Conservation (phyloP, 768 basidiomycete genomes). For the Serendipita sp. region DNA sequence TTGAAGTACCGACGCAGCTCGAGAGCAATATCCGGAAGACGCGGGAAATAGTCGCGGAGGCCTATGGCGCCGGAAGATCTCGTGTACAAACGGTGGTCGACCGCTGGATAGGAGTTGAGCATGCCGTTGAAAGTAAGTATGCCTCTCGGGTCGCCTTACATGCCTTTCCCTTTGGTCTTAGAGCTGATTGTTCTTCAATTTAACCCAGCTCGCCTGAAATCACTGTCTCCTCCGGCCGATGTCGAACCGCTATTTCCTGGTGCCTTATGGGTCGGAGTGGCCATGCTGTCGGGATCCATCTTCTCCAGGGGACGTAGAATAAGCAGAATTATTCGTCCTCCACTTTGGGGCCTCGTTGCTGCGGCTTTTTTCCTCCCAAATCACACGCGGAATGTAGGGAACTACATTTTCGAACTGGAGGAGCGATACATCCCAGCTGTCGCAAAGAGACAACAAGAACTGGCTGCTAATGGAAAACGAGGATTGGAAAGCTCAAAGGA, state of each 20-base stretch:
- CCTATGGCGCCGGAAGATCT: conserved; percentile 41
- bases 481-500: conserved; percentile 33
- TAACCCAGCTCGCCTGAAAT: conserved; percentile 56
- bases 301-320: conserved; percentile 61
- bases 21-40: conserved; percentile 61
- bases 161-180: neutral
- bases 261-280: conserved; percentile 78
- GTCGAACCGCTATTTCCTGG: conserved; percentile 75
- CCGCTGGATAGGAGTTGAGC: conserved; percentile 75
- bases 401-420: conserved; percentile 55
- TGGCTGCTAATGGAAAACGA: conserved; percentile 15
- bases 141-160: neutral
- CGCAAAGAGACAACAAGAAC: conserved; percentile 41
- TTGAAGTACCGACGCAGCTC: conserved; percentile 58
- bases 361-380: conserved; percentile 76
- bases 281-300: conserved; percentile 78
- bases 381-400: conserved; percentile 52
- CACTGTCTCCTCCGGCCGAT: conserved; percentile 50
- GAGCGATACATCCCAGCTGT: conserved; percentile 50
- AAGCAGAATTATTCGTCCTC: conserved; percentile 59
- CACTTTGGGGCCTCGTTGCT: conserved; percentile 52
- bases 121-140: conserved; percentile 65
- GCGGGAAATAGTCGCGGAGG: conserved; percentile 41
- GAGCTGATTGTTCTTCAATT: neutral
- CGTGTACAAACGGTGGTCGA: conserved; percentile 59